A percentile compares a stretch with the other conserved stretches of the same genome.
Evolutionary conservation across 345 rosid species (phyloP).

Genomic region (Salix arbutifolia): DNA sequence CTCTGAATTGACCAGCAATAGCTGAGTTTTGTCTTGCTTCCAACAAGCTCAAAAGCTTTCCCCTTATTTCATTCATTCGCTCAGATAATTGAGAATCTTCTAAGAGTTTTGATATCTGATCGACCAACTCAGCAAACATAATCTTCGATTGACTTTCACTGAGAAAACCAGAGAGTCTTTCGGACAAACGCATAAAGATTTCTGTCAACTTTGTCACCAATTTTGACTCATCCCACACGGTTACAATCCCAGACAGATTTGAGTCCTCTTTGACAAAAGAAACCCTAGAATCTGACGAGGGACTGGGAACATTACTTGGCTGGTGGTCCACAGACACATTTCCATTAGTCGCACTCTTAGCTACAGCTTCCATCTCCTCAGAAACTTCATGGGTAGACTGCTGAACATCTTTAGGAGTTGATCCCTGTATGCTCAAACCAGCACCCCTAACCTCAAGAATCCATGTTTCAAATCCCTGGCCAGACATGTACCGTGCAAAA

Average conservation of each 20-base stretch:
- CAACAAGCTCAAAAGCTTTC: conserved; percentile 61
- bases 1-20: conserved; percentile 66
- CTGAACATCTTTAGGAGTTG: conserved; percentile 50
- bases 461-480: conserved; percentile 96
- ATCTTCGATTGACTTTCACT: conserved; percentile 76
- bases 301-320: conserved; percentile 20
- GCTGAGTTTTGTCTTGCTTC: conserved; percentile 74
- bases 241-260: conserved; percentile 22
- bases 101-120: conserved; percentile 67
- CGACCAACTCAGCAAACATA: conserved; percentile 73
- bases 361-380: conserved; percentile 54
- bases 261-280: conserved; percentile 40
- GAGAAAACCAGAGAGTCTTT: conserved; percentile 81
- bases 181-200: conserved; percentile 75
- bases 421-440: conserved; percentile 67
- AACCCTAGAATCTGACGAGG: conserved; percentile 29
- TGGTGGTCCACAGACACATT: conserved; percentile 28
- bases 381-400: conserved; percentile 47
- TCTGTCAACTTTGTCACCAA: conserved; percentile 61
- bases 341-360: conserved; percentile 40
- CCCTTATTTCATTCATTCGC: conserved; percentile 64
- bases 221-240: conserved; percentile 71
- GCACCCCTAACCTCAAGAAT: conserved; percentile 94
- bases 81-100: conserved; percentile 71
- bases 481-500: conserved; percentile 80